Evolutionary conservation across 345 rosid species (phyloP).

Genomic region (Salix suchowensis): DNA sequence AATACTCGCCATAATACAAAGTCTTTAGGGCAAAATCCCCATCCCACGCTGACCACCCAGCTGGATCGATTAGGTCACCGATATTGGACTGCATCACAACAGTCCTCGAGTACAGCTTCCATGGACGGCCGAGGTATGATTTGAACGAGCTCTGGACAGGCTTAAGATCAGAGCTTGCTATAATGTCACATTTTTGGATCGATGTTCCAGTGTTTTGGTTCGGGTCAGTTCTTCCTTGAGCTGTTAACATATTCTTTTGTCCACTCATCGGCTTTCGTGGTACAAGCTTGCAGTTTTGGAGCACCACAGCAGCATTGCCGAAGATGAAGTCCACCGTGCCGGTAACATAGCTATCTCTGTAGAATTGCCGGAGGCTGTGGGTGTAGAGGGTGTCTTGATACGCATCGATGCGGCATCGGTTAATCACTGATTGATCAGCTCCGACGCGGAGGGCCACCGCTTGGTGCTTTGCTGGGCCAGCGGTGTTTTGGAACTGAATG

Average conservation of each 20-base stretch:
- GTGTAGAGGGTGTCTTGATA: slow-evolving; percentile 15
- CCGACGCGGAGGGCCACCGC: slow-evolving; percentile 13
- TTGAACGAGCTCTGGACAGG: slow-evolving; percentile 6
- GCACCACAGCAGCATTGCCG: slow-evolving; percentile 17
- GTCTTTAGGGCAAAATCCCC: slow-evolving; percentile 17
- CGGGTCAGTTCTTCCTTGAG: slow-evolving; percentile 21
- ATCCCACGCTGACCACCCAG: slow-evolving; percentile 14
- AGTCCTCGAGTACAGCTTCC: slow-evolving; percentile 24
- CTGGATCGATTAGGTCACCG: slow-evolving; percentile 11
- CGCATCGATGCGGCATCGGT: slow-evolving; percentile 11
- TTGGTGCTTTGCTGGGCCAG: slow-evolving; percentile 16
- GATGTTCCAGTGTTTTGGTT: slow-evolving; percentile 17
- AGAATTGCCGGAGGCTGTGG: slow-evolving; percentile 13
- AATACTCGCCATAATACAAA: slow-evolving; percentile 21
- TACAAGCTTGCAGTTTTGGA: slow-evolving; percentile 8
- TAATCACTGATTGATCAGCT: slow-evolving; percentile 12
- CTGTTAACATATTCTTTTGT: slow-evolving; percentile 16
- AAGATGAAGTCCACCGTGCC: slow-evolving; percentile 14
- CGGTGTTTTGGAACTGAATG: slow-evolving; percentile 13
- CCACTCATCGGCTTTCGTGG: slow-evolving; percentile 15
- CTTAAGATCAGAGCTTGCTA: slow-evolving; percentile 8
- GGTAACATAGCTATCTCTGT: slow-evolving; percentile 1
- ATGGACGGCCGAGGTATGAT: slow-evolving; percentile 14
- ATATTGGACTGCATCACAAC: slow-evolving; percentile 12
- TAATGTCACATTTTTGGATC: slow-evolving; percentile 7